Conservation (phyloP, 192 early-diverging fungal genomes). For the Coemansia sp. region DNA sequence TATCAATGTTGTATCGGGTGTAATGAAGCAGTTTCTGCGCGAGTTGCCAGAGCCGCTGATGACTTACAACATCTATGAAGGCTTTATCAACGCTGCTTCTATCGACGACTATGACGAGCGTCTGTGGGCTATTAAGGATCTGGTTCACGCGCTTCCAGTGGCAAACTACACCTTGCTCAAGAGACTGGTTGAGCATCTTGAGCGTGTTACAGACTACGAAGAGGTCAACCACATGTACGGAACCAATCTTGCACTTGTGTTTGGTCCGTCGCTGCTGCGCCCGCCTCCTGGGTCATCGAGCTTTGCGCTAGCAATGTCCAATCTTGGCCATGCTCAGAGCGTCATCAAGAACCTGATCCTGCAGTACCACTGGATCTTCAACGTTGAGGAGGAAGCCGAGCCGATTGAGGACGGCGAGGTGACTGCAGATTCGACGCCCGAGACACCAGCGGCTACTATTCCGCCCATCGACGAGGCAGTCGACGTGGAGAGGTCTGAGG, state of each 20-base stretch:
- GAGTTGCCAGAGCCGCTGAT: conserved; percentile 91
- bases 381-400: conserved; percentile 63
- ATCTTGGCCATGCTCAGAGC: conserved; percentile 69
- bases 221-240: conserved; percentile 87
- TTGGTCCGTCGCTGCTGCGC: conserved; percentile 86
- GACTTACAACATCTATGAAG: conserved; percentile 78
- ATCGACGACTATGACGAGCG: conserved; percentile 70
- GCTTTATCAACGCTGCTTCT: conserved; percentile 74
- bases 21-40: conserved; percentile 91
- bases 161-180: conserved; percentile 67
- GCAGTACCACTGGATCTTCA: conserved; percentile 76
- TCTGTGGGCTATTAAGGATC: conserved; percentile 66
- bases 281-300: conserved; percentile 59
- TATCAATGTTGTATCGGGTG: conserved; percentile 82
- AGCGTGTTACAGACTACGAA: conserved; percentile 72
- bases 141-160: conserved; percentile 60
- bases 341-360: conserved; percentile 72
- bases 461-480: background rate
- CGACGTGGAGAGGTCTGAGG: background rate
- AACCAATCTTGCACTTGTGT: conserved; percentile 90
- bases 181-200: conserved; percentile 69
- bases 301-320: conserved; percentile 68
- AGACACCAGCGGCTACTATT: background rate
- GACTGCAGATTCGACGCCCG: conserved; percentile 1
- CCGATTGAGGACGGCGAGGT: conserved; percentile 43